Conservation (phyloP, 106 monocot species). For the Dactylorhiza incarnata region DNA sequence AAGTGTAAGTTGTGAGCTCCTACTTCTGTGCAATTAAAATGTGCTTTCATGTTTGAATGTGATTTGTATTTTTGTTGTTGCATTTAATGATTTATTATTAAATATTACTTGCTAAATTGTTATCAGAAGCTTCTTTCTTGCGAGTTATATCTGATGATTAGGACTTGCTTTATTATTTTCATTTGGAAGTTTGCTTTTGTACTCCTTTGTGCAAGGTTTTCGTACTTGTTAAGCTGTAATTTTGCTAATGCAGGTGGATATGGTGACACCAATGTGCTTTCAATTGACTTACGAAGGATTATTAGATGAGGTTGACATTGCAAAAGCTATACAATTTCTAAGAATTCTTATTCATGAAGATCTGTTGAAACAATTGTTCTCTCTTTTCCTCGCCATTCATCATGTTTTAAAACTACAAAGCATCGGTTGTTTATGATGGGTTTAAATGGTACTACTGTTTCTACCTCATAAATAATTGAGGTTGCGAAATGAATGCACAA, state of each 20-base stretch:
- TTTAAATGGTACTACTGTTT: not conserved
- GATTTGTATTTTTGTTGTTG: not conserved
- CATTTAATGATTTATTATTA: not conserved
- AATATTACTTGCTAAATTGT: not conserved
- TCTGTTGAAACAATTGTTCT: not conserved
- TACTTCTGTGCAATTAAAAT: too few species aligned
- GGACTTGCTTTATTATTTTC: not conserved
- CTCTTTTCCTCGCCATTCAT: not conserved
- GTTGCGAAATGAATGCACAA: not conserved
- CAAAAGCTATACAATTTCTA: conserved; percentile 1
- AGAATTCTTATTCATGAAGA: not conserved
- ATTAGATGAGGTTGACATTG: conserved; percentile 76
- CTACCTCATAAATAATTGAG: not conserved
- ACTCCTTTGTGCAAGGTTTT: not conserved
- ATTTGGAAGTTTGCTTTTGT: not conserved
- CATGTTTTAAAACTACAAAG: not conserved
- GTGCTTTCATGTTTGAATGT: not conserved
- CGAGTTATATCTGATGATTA: not conserved
- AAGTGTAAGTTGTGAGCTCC: too few species aligned
- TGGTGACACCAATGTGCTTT: conserved; percentile 98
- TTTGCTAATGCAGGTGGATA: conserved; percentile 66
- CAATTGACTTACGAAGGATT: conserved; percentile 95
- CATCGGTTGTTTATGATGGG: not conserved
- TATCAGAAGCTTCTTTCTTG: not conserved
- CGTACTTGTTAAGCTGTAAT: not conserved